Conservation (phyloP, 306 rosid genomes). For the Cotoneaster glaucophyllus region DNA sequence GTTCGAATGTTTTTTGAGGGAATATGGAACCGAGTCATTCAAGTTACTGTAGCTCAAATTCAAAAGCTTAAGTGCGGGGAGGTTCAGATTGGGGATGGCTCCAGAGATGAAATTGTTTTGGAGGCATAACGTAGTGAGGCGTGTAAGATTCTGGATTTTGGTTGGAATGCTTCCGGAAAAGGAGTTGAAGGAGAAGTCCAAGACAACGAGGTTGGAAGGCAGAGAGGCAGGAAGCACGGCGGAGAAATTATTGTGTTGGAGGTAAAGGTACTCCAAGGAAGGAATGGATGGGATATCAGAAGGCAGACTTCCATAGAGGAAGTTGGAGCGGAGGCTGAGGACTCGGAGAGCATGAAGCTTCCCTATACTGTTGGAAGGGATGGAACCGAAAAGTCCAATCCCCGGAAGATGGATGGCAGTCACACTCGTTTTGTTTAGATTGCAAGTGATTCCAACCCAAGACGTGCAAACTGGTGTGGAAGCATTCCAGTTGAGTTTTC, state of each 20-base stretch:
- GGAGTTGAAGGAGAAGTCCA: conserved; percentile 60
- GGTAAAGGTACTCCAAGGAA: conserved; percentile 49
- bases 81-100: conserved; percentile 48
- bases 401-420: conserved; percentile 63
- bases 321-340: conserved; percentile 63
- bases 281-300: conserved; percentile 54
- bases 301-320: conserved; percentile 59
- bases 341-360: conserved; percentile 55
- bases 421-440: conserved; percentile 39
- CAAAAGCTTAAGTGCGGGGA: conserved; percentile 46
- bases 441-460: conserved; percentile 71
- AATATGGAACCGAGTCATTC: conserved; percentile 58
- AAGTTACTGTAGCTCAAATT: conserved; percentile 61
- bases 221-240: conserved; percentile 52
- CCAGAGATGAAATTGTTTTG: conserved; percentile 67
- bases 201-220: conserved; percentile 44
- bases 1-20: conserved; percentile 45
- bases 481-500: conserved; percentile 68
- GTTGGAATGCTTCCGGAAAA: conserved; percentile 58
- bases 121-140: conserved; percentile 47
- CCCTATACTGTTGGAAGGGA: conserved; percentile 50
- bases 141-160: conserved; percentile 46
- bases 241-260: conserved; percentile 64
- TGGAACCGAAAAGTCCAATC: conserved; percentile 45
- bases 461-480: conserved; percentile 48